A percentile compares a stretch with the other conserved stretches of the same genome.
Evolutionary conservation across 768 basidiomycete genomes (phyloP).

Genomic region (Boletus patriciae): DNA sequence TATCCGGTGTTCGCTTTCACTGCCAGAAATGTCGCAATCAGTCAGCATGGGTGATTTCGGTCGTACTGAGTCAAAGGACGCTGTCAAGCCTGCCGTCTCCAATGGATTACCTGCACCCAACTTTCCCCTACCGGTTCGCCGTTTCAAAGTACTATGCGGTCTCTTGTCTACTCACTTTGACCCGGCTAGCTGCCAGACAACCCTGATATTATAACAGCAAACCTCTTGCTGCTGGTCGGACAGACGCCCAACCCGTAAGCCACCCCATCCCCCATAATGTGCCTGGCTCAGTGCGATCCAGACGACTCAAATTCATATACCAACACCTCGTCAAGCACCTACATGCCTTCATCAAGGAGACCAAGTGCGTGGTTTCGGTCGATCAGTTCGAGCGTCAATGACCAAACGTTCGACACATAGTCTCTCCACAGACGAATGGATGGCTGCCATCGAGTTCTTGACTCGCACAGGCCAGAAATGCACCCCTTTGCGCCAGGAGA

Average conservation of each 20-base stretch:
- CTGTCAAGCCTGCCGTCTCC: constrained; percentile 31
- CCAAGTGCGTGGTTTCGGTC: constrained; percentile 41
- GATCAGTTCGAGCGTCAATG: neutral
- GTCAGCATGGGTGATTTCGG: constrained; percentile 15
- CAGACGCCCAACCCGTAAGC: constrained; percentile 42
- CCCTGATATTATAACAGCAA: constrained; percentile 51
- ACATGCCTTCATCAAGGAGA: constrained; percentile 74
- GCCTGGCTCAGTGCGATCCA: constrained; percentile 7
- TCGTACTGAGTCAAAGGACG: constrained; percentile 1
- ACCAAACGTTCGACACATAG: constrained; percentile 25
- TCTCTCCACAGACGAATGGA: constrained; percentile 85
- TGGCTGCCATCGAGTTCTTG: constrained; percentile 74
- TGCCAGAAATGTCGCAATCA: neutral
- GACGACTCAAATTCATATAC: constrained; percentile 49
- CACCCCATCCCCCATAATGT: neutral
- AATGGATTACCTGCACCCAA: constrained; percentile 43
- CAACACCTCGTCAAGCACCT: constrained; percentile 61
- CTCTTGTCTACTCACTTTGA: neutral
- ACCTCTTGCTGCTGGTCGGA: constrained; percentile 41
- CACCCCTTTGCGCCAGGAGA: constrained; percentile 70
- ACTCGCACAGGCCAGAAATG: constrained; percentile 74
- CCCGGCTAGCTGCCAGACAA: constrained; percentile 44
- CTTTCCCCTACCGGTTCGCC: constrained; percentile 42
- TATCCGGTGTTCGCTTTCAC: neutral
- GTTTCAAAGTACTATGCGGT: neutral